Base-by-base conservation (phyloP, 306 rosid genomes). In the Citrullus amarus region DNA sequence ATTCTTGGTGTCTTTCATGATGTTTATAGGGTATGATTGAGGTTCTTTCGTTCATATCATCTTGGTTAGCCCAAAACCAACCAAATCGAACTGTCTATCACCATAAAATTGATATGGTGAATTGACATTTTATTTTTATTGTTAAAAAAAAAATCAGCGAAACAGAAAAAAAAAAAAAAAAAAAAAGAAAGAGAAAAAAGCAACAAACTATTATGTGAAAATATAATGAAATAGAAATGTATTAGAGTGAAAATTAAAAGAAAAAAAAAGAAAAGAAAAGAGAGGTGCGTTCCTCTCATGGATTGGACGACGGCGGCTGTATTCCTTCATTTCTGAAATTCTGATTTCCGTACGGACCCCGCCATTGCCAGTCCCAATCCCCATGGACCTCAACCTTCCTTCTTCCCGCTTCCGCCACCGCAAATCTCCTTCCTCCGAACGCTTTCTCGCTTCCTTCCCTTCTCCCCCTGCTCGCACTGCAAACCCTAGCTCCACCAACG, bases 361-460 rank as follows among this genome's bases (percentile, higher is more conserved):
- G 74, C 54, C 72, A 28, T 61, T 61, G 9, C 18, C 60, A 55
- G 8, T 6, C 0, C 8, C 70, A 59, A 22, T 59, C 36, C 36
- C 17, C 17, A 87, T 88, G 92, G 90, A 88, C 79, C 25, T 20
- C 30, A 73, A 75, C 4, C 30, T 51, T 79, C 71, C 81, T 50
- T 62, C 81, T 82, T 57, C 80, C 83, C 89, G 86, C 44, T 48
- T 41, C 79, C 84, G 81, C 62, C 83, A 68, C 39, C 82, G 77
- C 59, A 81, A 82, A 65, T 20, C 87, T 65, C 15, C 81, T 2
- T 41, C 86, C 76, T 18, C 86, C 59, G 87, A 83, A 34, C 90
- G 87, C 68, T 85, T 85, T 58, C 82, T 87, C 51, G 87, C 90
- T 58, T 75, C 86, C 8, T 75, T 80, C 54, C 4, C 54, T 15